Evolutionary conservation across 2,329 filamentous ascomycete species (phyloP).

Genomic region (Rhinocladiella similis): DNA sequence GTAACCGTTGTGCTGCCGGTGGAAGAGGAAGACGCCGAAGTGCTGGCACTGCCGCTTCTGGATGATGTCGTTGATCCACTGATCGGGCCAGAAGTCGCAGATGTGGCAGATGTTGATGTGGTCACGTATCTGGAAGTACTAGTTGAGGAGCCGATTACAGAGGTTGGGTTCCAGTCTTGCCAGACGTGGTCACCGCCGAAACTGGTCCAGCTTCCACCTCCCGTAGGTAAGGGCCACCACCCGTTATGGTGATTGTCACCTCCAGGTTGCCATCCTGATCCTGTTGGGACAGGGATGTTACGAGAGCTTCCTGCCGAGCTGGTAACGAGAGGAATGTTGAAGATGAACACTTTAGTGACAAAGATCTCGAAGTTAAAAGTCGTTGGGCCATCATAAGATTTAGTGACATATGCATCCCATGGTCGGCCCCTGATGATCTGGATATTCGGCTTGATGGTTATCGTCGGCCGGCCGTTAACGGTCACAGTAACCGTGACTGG

Average conservation of each 20-base stretch:
- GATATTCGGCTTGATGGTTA: not conserved
- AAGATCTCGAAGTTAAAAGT: constrained; percentile 14
- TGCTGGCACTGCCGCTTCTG: not conserved
- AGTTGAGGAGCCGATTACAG: not conserved
- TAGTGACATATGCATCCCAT: constrained; percentile 12
- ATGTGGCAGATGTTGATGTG: not conserved
- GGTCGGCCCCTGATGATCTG: not conserved
- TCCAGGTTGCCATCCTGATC: not conserved
- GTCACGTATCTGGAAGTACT: not conserved
- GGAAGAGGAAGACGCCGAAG: not conserved
- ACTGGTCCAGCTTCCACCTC: not conserved
- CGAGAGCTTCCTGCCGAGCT: not conserved
- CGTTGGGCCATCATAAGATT: constrained; percentile 7
- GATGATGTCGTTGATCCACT: not conserved
- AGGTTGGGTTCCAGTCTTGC: constrained; percentile 2
- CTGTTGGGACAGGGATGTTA: constrained; percentile 3
- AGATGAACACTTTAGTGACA: constrained; percentile 7
- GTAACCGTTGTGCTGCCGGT: not conserved
- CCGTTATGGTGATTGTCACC: not conserved
- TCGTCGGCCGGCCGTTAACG: not conserved
- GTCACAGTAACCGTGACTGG: constrained; percentile 8
- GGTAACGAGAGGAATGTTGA: not conserved
- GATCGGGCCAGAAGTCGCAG: not conserved
- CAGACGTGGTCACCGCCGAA: not conserved
- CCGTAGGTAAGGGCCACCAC: constrained; percentile 4